Evolutionary conservation across 176 grass and related monocot species (phyloP), one percentile per base, ranked within the genome.

Genomic region (Saccharum spontaneum): DNA sequence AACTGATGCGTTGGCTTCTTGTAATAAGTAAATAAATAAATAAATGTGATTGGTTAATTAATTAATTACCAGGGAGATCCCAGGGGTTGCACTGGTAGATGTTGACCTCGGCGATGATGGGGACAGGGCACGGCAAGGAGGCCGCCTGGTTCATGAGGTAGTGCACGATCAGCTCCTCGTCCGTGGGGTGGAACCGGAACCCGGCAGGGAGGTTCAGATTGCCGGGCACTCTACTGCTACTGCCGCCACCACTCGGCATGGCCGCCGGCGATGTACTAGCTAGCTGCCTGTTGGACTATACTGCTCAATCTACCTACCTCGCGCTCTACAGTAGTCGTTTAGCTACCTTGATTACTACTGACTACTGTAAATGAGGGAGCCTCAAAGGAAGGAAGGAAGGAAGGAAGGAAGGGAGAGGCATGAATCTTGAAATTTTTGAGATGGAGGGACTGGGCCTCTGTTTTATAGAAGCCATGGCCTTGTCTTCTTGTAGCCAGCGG

Each of bases 51-150:
- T 20, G 1, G 1, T 46, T 13, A 44, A 7, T 38, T 52, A 54
- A 12, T 37, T 12, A 84, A 14, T 48, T 85, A 98, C 96, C 92
- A 65, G 91, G 96, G 12, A 98, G 93, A 0, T 98, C 87, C 93
- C 96, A 95, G 3, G 96, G 96, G 82, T 95, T 90, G 79, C 82
- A 95, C 71, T 89, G 91, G 89, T 98, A 95, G 80, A 98, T 94
- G 80, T 98, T 89, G 86, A 98, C 93, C 88, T 95, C 96, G 24
- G 93, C 96, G 67, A 98, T 84, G 89, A 94, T 93, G 1, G 82
- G 80, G 23, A 93, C 88, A 0, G 89, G 90, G 78, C 91, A 89
- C 0, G 82, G 78, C 0, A 88, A 23, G 41, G 88, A 61, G 24
- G 89, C 77, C 0, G 85, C 78, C 17, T 94, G 93, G 59, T 89